Conservation (phyloP, 2,329 filamentous ascomycete species). For the Penicillium sp. region DNA sequence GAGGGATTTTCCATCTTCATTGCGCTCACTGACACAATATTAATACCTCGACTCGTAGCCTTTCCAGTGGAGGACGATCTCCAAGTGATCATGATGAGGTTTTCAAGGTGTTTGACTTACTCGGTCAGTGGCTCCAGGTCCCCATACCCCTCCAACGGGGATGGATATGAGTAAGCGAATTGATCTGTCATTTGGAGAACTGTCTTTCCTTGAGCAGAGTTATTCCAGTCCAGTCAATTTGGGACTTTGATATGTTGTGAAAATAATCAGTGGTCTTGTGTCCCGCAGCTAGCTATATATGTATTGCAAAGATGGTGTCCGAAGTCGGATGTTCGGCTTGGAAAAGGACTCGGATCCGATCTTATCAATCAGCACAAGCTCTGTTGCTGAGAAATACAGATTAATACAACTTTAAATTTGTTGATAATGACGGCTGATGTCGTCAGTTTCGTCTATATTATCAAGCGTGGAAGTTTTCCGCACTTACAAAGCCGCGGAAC, state of each 20-base stretch:
- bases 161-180: conserved; percentile 55
- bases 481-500: conserved; percentile 27
- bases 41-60: not conserved
- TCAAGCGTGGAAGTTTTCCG: conserved; percentile 23
- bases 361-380: conserved; percentile 10
- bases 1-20: conserved; percentile 74
- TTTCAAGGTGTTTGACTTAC: conserved; percentile 26
- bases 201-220: not conserved
- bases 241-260: not conserved
- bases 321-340: not conserved
- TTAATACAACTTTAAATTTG: not conserved
- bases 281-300: not conserved
- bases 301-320: not conserved
- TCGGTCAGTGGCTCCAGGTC: conserved; percentile 48
- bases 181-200: conserved; percentile 48
- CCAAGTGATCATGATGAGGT: not conserved
- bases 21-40: conserved; percentile 49
- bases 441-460: conserved; percentile 7
- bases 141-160: conserved; percentile 54
- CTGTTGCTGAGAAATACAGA: not conserved
- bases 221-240: not conserved
- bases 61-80: not conserved
- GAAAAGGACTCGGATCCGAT: not conserved
- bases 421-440: conserved; percentile 1
- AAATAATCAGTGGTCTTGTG: not conserved